phyloP scores from a whole-genome alignment of 129 eudicot genomes.

The Flaveria bidentis region DNA sequence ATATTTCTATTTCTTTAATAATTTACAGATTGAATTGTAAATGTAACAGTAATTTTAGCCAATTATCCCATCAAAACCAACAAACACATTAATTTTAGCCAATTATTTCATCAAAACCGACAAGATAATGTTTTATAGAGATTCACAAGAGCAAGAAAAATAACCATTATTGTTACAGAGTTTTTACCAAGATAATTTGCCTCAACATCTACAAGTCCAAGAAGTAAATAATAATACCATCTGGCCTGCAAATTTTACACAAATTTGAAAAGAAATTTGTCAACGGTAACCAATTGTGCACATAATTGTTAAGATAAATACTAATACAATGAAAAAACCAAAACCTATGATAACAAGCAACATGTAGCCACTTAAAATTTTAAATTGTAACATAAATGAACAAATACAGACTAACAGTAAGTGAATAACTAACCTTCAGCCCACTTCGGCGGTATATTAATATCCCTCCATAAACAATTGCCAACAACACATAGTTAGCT shows the following conservation, averaged over 20 bases:
- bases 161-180: background rate
- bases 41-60: no score
- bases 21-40: background rate
- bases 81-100: no score
- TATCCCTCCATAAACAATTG: slow-evolving; percentile 67
- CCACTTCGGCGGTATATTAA: slow-evolving; percentile 57
- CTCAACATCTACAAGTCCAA: slow-evolving; percentile 91
- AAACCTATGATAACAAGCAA: slow-evolving; percentile 10
- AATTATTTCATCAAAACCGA: no score
- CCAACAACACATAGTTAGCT: slow-evolving; percentile 76
- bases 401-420: background rate
- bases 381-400: slow-evolving; percentile 1
- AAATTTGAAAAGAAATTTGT: background rate
- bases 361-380: background rate
- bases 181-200: slow-evolving; percentile 87
- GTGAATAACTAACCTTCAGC: slow-evolving; percentile 58
- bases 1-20: background rate
- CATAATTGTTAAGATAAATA: background rate
- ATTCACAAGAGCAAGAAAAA: background rate
- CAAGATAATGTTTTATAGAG: background rate
- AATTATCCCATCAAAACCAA: no score
- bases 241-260: slow-evolving; percentile 61
- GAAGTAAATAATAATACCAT: slow-evolving; percentile 88
- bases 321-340: background rate
- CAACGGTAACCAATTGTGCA: background rate